A percentile compares a stretch with the other conserved stretches of the same genome.
These are phyloP conservation scores for Tolypocladium cylindrosporum DNA, from an alignment of 2,329 filamentous ascomycete species.

Conservation along the genomic window DNA sequence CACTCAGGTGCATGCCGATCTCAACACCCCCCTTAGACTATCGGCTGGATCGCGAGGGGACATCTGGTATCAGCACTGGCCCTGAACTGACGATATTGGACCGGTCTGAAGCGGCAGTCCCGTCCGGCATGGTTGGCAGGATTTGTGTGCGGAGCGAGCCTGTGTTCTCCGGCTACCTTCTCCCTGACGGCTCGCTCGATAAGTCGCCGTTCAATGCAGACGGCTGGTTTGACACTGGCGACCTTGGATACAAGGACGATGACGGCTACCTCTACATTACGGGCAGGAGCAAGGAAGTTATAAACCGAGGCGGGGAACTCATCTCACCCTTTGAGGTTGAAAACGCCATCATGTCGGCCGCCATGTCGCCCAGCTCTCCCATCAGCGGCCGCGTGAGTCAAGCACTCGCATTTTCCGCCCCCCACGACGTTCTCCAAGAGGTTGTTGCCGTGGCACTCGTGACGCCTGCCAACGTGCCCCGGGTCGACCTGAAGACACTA, in stretches of 20 bases:
- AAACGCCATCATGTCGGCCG: constrained; percentile 39
- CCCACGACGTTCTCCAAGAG: constrained; percentile 44
- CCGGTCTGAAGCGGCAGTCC: constrained; percentile 20
- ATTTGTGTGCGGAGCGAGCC: constrained; percentile 43
- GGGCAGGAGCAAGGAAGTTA: constrained; percentile 45
- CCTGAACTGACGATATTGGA: constrained; percentile 41
- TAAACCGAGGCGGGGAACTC: constrained; percentile 48
- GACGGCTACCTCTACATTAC: constrained; percentile 45
- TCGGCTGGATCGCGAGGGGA: constrained; percentile 38
- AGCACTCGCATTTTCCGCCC: constrained; percentile 42
- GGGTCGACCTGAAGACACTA: constrained; percentile 37
- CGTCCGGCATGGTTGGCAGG: constrained; percentile 27
- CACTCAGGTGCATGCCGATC: constrained; percentile 43
- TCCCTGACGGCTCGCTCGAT: constrained; percentile 29
- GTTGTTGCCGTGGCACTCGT: constrained; percentile 44
- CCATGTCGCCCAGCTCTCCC: constrained; percentile 27
- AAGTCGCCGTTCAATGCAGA: constrained; percentile 33
- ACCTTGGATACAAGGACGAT: constrained; percentile 40
- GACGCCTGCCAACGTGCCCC: constrained; percentile 29
- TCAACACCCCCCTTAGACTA: constrained; percentile 44
- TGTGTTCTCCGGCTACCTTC: constrained; percentile 39
- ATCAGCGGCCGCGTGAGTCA: constrained; percentile 36
- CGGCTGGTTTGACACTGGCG: constrained; percentile 46
- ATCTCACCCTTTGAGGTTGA: constrained; percentile 51
- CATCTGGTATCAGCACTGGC: constrained; percentile 40